phyloP scores from a whole-genome alignment of 257 asterid species.

The Rubia yunnanensis region DNA sequence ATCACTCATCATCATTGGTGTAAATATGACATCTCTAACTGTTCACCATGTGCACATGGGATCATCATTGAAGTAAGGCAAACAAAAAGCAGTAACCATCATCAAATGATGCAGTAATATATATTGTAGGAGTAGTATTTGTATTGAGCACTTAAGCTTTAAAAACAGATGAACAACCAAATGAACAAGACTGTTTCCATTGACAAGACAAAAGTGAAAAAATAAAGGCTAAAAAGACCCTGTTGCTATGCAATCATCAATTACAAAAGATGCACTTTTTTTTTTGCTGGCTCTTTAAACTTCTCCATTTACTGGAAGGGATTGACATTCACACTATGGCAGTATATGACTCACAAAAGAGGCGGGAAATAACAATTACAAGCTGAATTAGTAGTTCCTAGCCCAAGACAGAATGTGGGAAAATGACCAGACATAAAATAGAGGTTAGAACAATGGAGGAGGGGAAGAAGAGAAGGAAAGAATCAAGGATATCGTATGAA shows the following conservation, averaged over 20 bases:
- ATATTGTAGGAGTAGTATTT: constrained; percentile 1
- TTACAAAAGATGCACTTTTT: constrained; percentile 33
- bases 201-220: constrained; percentile 29
- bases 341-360: constrained; percentile 33
- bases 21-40: constrained; percentile 7
- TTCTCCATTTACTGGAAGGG: constrained; percentile 30
- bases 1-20: constrained; percentile 19
- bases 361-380: constrained; percentile 17
- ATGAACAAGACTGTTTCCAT: constrained; percentile 34
- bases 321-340: constrained; percentile 56
- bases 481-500: constrained; percentile 30
- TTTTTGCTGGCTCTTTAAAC: constrained; percentile 9
- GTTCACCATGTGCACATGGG: constrained; percentile 19
- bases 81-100: neutral
- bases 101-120: constrained; percentile 3
- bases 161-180: constrained; percentile 19
- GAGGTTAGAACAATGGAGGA: constrained; percentile 21
- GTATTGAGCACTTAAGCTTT: constrained; percentile 7
- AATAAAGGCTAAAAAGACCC: constrained; percentile 18
- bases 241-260: constrained; percentile 39
- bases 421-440: constrained; percentile 15
- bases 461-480: neutral
- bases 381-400: constrained; percentile 35
- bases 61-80: constrained; percentile 10
- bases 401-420: constrained; percentile 16